Percentiles rank a stretch among this genome's conserved stretches.
Evolutionary conservation across 225 moss, liverwort and hornwort genomes (phyloP).

Genomic region (Polytrichum commune): DNA sequence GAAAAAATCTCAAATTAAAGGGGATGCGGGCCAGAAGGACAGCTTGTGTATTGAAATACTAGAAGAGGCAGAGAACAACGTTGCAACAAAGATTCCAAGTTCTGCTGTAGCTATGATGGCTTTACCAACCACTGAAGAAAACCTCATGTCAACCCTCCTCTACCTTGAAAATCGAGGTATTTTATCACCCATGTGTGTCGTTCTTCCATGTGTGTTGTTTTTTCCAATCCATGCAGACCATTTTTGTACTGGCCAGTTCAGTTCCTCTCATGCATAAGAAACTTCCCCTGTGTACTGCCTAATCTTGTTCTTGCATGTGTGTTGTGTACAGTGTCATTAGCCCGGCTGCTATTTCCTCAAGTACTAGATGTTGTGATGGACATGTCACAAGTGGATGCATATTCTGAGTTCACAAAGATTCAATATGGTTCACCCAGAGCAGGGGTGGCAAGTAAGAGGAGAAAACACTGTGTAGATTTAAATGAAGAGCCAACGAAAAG

Average conservation of each 20-base stretch:
- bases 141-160: slow-evolving; percentile 38
- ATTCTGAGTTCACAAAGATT: not conserved
- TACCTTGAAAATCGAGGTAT: slow-evolving; percentile 64
- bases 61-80: slow-evolving; percentile 34
- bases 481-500: not conserved
- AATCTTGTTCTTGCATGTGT: not conserved
- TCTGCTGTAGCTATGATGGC: slow-evolving; percentile 33
- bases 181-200: not conserved
- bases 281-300: too few species aligned
- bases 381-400: not conserved
- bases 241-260: not conserved
- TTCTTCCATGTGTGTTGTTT: too few species aligned
- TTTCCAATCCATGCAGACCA: not conserved
- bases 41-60: slow-evolving; percentile 53
- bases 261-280: too few species aligned
- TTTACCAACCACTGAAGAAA: slow-evolving; percentile 32
- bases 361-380: not conserved
- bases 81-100: slow-evolving; percentile 27
- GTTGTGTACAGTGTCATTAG: not conserved
- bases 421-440: not conserved
- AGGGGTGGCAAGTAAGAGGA: not conserved
- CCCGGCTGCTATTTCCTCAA: slow-evolving; percentile 1
- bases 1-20: slow-evolving; percentile 18
- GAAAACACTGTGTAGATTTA: slow-evolving; percentile 3
- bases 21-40: slow-evolving; percentile 45